These are phyloP conservation scores for Apophysomyces variabilis DNA, from an alignment of 371 early-diverging fungal genomes.

Conservation along the genomic window DNA sequence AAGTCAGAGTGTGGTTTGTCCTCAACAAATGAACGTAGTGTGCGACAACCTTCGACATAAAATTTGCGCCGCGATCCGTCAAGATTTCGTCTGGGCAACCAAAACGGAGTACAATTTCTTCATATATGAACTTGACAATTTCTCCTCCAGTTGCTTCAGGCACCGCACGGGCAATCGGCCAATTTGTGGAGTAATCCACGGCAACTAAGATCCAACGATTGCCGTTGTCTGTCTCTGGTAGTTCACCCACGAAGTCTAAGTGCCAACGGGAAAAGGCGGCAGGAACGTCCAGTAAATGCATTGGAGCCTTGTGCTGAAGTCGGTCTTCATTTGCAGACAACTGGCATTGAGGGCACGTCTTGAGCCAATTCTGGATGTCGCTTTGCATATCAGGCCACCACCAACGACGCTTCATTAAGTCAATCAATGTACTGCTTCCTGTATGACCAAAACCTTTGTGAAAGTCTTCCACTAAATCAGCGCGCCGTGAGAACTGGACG, in stretches of 20 bases:
- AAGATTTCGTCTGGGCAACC: neutral
- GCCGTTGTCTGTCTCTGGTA: constrained; percentile 19
- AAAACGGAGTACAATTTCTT: constrained; percentile 26
- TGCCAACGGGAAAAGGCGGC: constrained; percentile 32
- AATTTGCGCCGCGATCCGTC: neutral
- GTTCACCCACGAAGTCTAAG: constrained; percentile 34
- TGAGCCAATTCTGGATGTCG: no score
- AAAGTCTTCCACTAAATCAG: constrained; percentile 19
- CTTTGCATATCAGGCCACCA: no score
- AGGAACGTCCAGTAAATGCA: neutral
- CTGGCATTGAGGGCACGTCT: no score
- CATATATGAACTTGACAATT: constrained; percentile 37
- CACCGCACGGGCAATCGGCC: constrained; percentile 38
- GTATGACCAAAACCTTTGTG: no score
- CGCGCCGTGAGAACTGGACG: constrained; percentile 11
- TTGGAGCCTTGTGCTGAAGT: no score
- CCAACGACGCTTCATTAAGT: no score
- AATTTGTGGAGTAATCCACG: constrained; percentile 45
- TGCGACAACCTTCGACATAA: constrained; percentile 3
- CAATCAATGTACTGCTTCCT: no score
- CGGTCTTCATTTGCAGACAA: no score
- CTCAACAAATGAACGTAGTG: neutral
- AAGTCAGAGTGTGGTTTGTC: constrained; percentile 7
- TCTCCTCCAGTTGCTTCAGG: constrained; percentile 34
- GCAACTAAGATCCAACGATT: constrained; percentile 34